A percentile compares a stretch with the other conserved stretches of the same genome.
These are phyloP conservation scores for Rhodotorula graminis DNA, from an alignment of 768 basidiomycete genomes.

Conservation along the genomic window DNA sequence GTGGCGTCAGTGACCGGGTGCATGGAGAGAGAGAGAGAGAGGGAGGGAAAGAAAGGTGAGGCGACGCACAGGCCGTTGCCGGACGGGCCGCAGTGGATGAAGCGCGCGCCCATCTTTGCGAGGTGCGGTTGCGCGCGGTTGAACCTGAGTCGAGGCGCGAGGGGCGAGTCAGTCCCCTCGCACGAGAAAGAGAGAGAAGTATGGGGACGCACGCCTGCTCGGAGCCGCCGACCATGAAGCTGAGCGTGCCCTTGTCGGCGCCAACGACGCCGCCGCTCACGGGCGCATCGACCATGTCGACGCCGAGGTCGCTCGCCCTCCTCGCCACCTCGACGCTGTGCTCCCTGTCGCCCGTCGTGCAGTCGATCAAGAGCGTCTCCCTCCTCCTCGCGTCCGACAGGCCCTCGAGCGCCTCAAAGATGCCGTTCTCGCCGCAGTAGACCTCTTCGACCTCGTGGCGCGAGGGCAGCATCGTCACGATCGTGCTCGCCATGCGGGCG, in stretches of 20 bases:
- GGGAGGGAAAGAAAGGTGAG: no score
- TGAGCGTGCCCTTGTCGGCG: slow-evolving; percentile 77
- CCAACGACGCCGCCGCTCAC: slow-evolving; percentile 89
- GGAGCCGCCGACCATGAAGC: slow-evolving; percentile 85
- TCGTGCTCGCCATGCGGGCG: slow-evolving; percentile 48
- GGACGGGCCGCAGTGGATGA: slow-evolving; percentile 76
- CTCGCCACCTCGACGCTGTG: slow-evolving; percentile 64
- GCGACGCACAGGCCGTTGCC: slow-evolving; percentile 62
- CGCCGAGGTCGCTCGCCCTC: slow-evolving; percentile 51
- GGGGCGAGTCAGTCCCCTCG: slow-evolving; percentile 23
- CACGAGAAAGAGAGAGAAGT: slow-evolving; percentile 45
- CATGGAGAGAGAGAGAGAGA: background rate
- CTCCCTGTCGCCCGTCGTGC: slow-evolving; percentile 79
- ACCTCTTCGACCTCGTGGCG: slow-evolving; percentile 79
- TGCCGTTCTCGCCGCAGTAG: slow-evolving; percentile 60
- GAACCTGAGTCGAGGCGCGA: slow-evolving; percentile 3
- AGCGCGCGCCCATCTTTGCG: slow-evolving; percentile 69
- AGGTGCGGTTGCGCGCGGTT: slow-evolving; percentile 57
- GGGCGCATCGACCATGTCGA: slow-evolving; percentile 82
- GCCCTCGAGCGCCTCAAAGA: slow-evolving; percentile 61
- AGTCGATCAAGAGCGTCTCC: slow-evolving; percentile 72
- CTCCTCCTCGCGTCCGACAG: slow-evolving; percentile 44
- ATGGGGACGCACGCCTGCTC: slow-evolving; percentile 52
- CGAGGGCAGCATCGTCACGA: slow-evolving; percentile 89
- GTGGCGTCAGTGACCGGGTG: background rate